Base-by-base conservation (phyloP, 1,284 basidiomycete genomes). In the Trichosporon asahii region DNA sequence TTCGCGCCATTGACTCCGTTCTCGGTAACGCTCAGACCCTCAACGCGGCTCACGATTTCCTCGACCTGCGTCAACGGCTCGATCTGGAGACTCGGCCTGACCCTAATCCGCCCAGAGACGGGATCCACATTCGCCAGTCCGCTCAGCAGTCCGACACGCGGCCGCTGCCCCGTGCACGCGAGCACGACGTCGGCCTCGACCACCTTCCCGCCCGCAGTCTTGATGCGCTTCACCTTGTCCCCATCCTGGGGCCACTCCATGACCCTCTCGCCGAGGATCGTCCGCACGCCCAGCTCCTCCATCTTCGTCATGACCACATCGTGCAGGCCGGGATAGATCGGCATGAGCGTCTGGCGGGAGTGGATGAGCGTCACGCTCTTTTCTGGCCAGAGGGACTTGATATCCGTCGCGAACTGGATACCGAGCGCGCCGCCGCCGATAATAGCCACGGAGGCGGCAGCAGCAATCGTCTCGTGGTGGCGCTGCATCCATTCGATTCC, bases 141-240 rank as follows among this genome's bases (percentile, higher is more conserved):
- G 31, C 78, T 81, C 29, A 93, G 82, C 49, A 92, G 78, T 0
- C 80, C 84, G 0, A 90, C 89, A 78, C 92, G 91, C 21, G 91
- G 90, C 44, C 83, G 85, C 81, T 92, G 91, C 7, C 91, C 91
- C 0, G 91, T 92, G 78, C 91, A 92, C 0, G 90, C 84, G 15
- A 93, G 85, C 89, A 92, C 82, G 6, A 91, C 79, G 76, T 91
- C 89, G 2, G 88, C 88, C 33, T 85, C 83, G 65, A 91, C 85
- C 72, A 88, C 86, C 21, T 86, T 83, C 0, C 90, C 90, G 44
- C 85, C 86, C 23, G 86, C 76, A 0, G 90, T 91, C 12, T 85
- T 83, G 8, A 89, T 86, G 37, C 86, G 74, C 67, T 81, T 78
- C 49, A 86, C 74, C 64, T 78, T 75, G 25, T 57, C 63, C n/a